Percentiles rank a stretch among this genome's conserved stretches.
Conservation (phyloP, 192 early-diverging fungal species). For the Backusella australiensis region DNA sequence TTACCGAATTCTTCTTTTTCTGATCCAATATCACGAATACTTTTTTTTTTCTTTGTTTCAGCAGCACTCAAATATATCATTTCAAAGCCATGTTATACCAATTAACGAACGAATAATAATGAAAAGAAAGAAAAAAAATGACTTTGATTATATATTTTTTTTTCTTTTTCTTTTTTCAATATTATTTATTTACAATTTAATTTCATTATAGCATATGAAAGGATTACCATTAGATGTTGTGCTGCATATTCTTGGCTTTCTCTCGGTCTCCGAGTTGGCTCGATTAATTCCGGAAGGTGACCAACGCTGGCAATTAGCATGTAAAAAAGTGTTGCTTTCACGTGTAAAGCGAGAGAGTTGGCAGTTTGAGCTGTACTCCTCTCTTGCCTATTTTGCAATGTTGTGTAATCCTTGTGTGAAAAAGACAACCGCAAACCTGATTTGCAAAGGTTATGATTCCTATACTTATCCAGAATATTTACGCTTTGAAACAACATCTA, state of each 20-base stretch:
- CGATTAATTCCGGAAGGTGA: slow-evolving; percentile 1
- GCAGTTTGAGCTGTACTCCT: neutral
- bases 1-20: neutral
- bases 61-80: neutral
- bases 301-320: neutral
- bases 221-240: slow-evolving; percentile 1
- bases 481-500: neutral
- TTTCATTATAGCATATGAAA: neutral
- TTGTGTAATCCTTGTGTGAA: neutral
- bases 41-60: too few relatives aligned
- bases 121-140: neutral
- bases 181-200: neutral
- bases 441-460: slow-evolving; percentile 8
- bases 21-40: neutral
- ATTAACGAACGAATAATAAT: neutral
- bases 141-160: neutral
- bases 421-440: neutral
- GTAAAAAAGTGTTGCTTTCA: neutral
- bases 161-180: neutral
- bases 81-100: neutral
- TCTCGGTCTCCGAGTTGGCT: neutral
- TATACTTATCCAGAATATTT: neutral
- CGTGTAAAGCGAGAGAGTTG: slow-evolving; percentile 8
- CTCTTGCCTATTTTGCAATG: slow-evolving; percentile 9
- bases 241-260: neutral